Evolutionary conservation across 208 protist species (phyloP), one percentile per base, ranked within the genome.

Genomic region (Vickermania spadyakhi): DNA sequence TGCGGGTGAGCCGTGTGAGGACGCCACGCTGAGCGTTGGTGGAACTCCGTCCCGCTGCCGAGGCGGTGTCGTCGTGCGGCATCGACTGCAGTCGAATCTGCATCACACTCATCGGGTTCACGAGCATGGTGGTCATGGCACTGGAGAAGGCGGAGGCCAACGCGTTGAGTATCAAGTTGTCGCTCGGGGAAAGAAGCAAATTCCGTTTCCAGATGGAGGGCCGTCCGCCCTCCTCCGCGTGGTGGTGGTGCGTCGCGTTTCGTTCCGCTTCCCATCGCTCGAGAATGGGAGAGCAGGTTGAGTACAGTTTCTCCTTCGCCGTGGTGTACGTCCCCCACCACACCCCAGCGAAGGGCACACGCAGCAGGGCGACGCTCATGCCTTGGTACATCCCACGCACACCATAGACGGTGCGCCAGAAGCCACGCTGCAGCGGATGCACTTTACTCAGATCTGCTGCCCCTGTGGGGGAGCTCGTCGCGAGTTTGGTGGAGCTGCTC

Each of bases 251-350:
- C 11, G 36, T 18, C 11, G 36, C 36, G 31, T 14, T 23, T 1
- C 49, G 53, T 66, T 77, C 68, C 7, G 72, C 64, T 27, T 84
- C 74, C 79, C 70, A 89, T 18, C 36, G 66, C 0, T 54, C 31
- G 27, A 93, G 69, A 3, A 56, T 72, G 2, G 86, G 86, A 14
- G 73, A 68, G 41, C 73, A 65, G 1, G 68, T 41, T 13, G 63
- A 75, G 68, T 93, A 93, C 22, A 93, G 61, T 3, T 31, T 45
- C 54, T 79, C 72, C 59, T 93, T 94, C 7, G 72, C 66, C 61
- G 86, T 83, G 1, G 80, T 88, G 64, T 94, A 94, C 13, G 87
- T 49, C 0, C 67, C 77, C 84, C 87, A 94, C 87, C 87, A 94
- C 51, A 77, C 68, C n/a, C 84, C 87, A 57, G 76, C 87, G 13